These are phyloP conservation scores for Sequoiadendron giganteum DNA, from an alignment of 75 land plant genomes.

Conservation along the genomic window DNA sequence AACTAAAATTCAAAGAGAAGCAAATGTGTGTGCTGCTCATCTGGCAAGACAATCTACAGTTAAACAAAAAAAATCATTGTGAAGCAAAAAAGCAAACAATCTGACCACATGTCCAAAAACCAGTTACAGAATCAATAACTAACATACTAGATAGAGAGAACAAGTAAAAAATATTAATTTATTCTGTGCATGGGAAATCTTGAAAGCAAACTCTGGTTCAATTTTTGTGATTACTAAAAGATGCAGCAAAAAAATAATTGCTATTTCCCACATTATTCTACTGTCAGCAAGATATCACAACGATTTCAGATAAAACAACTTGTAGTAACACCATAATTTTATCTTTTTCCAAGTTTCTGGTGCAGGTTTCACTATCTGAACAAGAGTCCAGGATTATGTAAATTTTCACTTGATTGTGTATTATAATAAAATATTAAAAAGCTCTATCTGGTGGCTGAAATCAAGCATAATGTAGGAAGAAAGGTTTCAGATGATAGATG, in stretches of 20 bases:
- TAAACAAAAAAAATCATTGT: not conserved
- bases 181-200: not conserved
- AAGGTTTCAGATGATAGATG: not conserved
- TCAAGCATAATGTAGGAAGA: not conserved
- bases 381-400: not conserved
- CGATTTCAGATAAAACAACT: not conserved
- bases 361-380: not conserved
- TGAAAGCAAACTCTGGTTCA: not conserved
- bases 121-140: not conserved
- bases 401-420: too few species aligned
- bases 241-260: not conserved
- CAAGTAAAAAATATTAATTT: not conserved
- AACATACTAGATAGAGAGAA: not conserved
- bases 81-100: not conserved
- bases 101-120: not conserved
- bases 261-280: not conserved
- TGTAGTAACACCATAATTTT: not conserved
- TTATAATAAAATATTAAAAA: too few species aligned
- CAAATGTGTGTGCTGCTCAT: not conserved
- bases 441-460: not conserved
- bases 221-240: not conserved
- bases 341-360: not conserved
- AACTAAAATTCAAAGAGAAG: not conserved
- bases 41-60: not conserved
- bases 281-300: not conserved